Conservation (phyloP, 2,329 filamentous ascomycete species). For the Venturia nashicola region DNA sequence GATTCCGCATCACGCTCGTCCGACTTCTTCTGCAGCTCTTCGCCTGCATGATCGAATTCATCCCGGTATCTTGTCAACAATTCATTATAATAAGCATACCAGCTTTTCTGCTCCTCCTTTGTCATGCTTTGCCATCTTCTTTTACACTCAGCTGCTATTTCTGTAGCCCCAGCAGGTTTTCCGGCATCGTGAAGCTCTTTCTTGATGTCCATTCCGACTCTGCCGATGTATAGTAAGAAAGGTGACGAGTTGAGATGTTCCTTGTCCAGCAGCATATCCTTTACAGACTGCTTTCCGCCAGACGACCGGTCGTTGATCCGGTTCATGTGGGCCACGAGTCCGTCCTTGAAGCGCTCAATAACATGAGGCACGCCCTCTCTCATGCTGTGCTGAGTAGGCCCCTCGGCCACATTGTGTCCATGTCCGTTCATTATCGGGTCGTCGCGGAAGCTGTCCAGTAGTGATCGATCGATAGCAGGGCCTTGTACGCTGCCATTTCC, state of each 20-base stretch:
- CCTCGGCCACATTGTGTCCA: not conserved
- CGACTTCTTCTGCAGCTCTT: not conserved
- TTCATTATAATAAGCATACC: slow-evolving; percentile 28
- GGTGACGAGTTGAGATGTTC: slow-evolving; percentile 25
- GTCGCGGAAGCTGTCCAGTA: not conserved
- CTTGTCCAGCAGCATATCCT: slow-evolving; percentile 15
- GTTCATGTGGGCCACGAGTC: slow-evolving; percentile 6
- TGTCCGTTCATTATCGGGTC: slow-evolving; percentile 3
- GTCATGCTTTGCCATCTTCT: slow-evolving; percentile 19
- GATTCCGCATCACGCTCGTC: not conserved
- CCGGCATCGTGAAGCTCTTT: slow-evolving; percentile 23
- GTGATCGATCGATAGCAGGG: not conserved
- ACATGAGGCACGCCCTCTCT: slow-evolving; percentile 4
- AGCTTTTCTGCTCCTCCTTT: slow-evolving; percentile 14
- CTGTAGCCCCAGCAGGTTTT: slow-evolving; percentile 25
- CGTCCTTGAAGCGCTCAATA: slow-evolving; percentile 6
- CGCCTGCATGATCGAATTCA: slow-evolving; percentile 18
- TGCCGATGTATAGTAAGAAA: slow-evolving; percentile 28
- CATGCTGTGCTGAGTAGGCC: not conserved
- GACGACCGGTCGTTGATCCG: not conserved
- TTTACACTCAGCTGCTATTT: slow-evolving; percentile 29
- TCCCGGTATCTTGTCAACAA: slow-evolving; percentile 27
- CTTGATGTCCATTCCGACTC: slow-evolving; percentile 26
- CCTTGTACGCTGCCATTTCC: not conserved
- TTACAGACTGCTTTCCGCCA: slow-evolving; percentile 10